Conservation (phyloP, 1,139 yeast genomes). For the Saccharomyces hybrid region DNA sequence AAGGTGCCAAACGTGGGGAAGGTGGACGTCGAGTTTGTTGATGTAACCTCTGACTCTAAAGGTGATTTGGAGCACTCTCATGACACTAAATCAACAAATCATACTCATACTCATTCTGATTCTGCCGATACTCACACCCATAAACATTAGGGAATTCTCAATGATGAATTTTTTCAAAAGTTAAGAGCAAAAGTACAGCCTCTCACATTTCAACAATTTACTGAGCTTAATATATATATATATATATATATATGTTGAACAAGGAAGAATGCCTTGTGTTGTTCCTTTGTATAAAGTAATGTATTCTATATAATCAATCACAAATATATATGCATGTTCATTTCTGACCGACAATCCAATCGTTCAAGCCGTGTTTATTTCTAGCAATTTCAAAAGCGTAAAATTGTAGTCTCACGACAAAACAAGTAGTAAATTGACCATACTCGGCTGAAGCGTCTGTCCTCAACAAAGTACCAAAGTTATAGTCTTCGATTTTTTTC, state of each 20-base stretch:
- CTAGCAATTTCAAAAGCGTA: constrained; percentile 92
- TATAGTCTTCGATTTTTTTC: constrained; percentile 71
- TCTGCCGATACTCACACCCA: constrained; percentile 9
- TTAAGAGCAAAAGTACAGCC: background rate
- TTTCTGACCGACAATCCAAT: constrained; percentile 53
- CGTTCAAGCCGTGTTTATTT: constrained; percentile 84
- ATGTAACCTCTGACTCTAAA: constrained; percentile 20
- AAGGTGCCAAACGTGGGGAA: constrained; percentile 30
- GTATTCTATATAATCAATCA: background rate
- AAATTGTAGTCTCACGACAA: constrained; percentile 88
- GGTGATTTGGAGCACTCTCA: background rate
- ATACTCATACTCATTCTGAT: constrained; percentile 12
- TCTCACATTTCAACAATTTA: background rate
- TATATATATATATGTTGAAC: background rate
- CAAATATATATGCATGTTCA: background rate
- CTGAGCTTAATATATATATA: background rate
- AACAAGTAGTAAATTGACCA: constrained; percentile 75
- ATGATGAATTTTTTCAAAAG: background rate
- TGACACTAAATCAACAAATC: background rate
- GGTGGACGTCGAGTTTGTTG: constrained; percentile 32
- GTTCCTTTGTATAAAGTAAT: background rate
- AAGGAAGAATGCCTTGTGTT: background rate
- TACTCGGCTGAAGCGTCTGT: constrained; percentile 63
- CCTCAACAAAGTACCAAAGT: constrained; percentile 91
- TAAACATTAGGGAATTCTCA: constrained; percentile 3